These are phyloP conservation scores for Pestalotiopsis fici DNA, from an alignment of 2,329 filamentous ascomycete genomes.

Conservation along the genomic window DNA sequence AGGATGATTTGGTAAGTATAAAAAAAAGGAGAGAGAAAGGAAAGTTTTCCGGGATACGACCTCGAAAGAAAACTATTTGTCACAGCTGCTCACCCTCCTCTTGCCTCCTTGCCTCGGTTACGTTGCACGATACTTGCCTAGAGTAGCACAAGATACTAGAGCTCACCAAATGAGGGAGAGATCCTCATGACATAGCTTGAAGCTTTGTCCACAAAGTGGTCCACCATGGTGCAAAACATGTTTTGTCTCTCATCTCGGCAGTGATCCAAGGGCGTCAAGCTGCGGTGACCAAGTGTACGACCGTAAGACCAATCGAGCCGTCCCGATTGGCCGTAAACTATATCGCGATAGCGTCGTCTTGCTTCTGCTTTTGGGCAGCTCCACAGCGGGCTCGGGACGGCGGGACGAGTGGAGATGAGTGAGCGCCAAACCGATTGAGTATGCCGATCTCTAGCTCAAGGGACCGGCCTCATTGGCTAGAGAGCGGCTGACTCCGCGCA, in stretches of 20 bases:
- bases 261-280: background rate
- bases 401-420: background rate
- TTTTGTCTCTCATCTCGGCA: background rate
- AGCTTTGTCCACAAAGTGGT: background rate
- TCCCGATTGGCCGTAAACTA: background rate
- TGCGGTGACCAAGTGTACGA: background rate
- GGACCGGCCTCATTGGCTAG: background rate
- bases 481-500: background rate
- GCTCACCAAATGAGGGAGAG: background rate
- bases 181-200: background rate
- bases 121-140: background rate
- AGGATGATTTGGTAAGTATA: background rate
- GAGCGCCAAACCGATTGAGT: background rate
- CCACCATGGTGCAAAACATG: background rate
- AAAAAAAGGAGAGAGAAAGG: background rate
- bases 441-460: background rate
- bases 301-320: background rate
- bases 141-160: background rate
- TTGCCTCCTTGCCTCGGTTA: background rate
- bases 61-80: background rate
- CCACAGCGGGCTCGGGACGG: background rate
- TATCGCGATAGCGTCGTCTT: background rate
- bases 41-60: background rate
- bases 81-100: background rate
- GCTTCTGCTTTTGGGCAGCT: background rate